These are phyloP conservation scores for Pleodorina starrii DNA, from an alignment of 139 green algal species.

Conservation along the genomic window DNA sequence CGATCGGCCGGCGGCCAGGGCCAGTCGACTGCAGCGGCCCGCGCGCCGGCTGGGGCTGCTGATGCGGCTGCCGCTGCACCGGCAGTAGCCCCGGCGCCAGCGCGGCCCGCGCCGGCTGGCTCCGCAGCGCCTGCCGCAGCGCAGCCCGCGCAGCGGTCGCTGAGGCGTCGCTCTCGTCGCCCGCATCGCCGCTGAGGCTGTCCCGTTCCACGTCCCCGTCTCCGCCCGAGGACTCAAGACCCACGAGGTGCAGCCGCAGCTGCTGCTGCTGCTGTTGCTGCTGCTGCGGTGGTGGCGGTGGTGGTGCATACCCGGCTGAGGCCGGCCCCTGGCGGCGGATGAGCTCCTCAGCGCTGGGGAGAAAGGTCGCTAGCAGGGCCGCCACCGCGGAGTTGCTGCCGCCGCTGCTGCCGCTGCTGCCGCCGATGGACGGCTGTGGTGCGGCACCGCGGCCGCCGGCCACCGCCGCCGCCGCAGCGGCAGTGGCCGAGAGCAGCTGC, in stretches of 20 bases:
- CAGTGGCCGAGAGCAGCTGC: too few species aligned
- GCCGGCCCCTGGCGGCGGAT: background rate
- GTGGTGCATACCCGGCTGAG: background rate
- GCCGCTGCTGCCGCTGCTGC: background rate
- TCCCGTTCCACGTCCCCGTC: background rate
- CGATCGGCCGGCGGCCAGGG: too few species aligned
- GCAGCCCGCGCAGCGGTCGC: background rate
- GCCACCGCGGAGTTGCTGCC: background rate
- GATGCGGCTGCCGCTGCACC: background rate
- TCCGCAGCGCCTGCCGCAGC: background rate
- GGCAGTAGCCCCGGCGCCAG: background rate
- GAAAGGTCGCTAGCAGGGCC: constrained; percentile 27
- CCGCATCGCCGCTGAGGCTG: background rate
- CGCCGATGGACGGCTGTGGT: too few species aligned
- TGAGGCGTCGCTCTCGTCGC: background rate
- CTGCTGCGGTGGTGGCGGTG: background rate
- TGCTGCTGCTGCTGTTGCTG: background rate
- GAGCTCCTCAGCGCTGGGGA: constrained; percentile 14
- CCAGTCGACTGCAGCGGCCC: background rate
- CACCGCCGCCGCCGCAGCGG: too few species aligned
- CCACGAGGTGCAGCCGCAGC: too few species aligned
- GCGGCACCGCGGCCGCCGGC: too few species aligned
- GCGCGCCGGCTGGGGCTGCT: background rate
- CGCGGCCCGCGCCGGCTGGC: background rate
- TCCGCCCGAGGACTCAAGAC: too few species aligned